Evolutionary conservation across 805 yeast species (phyloP), one percentile per base, ranked within the genome.

Genomic region (Cyberlindnera maritima): DNA sequence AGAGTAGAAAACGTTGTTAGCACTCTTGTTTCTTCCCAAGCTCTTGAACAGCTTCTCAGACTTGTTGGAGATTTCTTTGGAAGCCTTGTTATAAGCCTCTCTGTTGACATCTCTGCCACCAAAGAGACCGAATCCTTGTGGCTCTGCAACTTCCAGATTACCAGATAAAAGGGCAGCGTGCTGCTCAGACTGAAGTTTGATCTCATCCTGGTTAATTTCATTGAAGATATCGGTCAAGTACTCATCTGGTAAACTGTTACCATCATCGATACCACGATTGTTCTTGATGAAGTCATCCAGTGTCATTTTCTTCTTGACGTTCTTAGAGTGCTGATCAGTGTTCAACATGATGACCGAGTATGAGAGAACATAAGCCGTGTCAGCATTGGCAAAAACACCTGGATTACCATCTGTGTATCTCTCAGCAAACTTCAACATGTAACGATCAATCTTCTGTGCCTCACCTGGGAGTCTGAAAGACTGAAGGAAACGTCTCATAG

Each of bases 371-470:
- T 94, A 94, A 0, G 96, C 96, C 0, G 97, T 82, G 60, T 90
- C 98, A 4, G 98, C 97, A 59, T 88, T 88, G 0, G 96, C 82
- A 65, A 92, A 92, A 0, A 83, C 75, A n/a, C 73, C 73, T 10
- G 97, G 96, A 62, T 94, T 94, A 51, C 92, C 97, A 54, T 86
- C 82, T 19, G 83, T 83, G 62, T 83, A 94, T 55, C 96, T 76
- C 66, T 89, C 96, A 5, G 99, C 99, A 71, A 95, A 95, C 61
- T 94, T 92, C 63, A 94, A 78, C 97, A 95, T 88, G 62, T 83
- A 89, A 57, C 99, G 77, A 72, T 94, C 99, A 62, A 94, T 92
- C 61, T 94, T 92, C 69, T 94, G 99, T 5, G 97, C 91, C 68
- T 94, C 99, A 42, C 99, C 99, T 2, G 99, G 99, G 49, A 94